Evolutionary conservation across 257 asterid genomes (phyloP).

Genomic region (Solanum dulcamara): DNA sequence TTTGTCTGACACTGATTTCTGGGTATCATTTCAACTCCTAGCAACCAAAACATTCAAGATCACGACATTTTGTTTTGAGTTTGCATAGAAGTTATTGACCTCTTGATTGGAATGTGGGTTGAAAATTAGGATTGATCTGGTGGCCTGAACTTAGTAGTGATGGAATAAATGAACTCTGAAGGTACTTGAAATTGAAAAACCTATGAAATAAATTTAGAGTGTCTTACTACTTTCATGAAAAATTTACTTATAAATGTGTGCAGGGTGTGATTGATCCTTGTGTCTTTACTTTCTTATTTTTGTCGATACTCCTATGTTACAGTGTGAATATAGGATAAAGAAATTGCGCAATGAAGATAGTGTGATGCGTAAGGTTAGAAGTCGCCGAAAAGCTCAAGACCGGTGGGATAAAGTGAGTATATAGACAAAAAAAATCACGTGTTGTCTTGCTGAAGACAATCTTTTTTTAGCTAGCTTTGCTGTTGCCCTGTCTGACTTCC

Average conservation of each 20-base stretch:
- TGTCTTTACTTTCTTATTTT: constrained; percentile 1
- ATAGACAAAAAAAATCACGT: neutral
- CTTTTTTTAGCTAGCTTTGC: neutral
- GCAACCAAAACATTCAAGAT: neutral
- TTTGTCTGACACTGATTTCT: neutral
- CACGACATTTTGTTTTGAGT: neutral
- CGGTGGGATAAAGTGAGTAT: constrained; percentile 75
- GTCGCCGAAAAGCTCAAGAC: constrained; percentile 67
- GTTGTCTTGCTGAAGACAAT: neutral
- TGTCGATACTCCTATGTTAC: constrained; percentile 7
- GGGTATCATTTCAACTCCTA: neutral
- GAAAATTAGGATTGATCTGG: neutral
- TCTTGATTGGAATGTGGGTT: neutral
- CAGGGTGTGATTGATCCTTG: neutral
- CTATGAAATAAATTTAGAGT: neutral
- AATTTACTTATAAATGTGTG: neutral
- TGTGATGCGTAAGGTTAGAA: constrained; percentile 53
- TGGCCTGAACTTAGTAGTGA: neutral
- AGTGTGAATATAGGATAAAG: constrained; percentile 85
- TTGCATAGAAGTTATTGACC: neutral
- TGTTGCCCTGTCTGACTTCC: neutral
- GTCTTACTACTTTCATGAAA: neutral
- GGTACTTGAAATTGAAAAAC: neutral
- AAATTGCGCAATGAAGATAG: constrained; percentile 75
- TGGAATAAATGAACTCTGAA: neutral